Percentiles rank a stretch among this genome's conserved stretches.
phyloP scores from a whole-genome alignment of 2,329 filamentous ascomycete species.

The Emergomyces pasteurianus region DNA sequence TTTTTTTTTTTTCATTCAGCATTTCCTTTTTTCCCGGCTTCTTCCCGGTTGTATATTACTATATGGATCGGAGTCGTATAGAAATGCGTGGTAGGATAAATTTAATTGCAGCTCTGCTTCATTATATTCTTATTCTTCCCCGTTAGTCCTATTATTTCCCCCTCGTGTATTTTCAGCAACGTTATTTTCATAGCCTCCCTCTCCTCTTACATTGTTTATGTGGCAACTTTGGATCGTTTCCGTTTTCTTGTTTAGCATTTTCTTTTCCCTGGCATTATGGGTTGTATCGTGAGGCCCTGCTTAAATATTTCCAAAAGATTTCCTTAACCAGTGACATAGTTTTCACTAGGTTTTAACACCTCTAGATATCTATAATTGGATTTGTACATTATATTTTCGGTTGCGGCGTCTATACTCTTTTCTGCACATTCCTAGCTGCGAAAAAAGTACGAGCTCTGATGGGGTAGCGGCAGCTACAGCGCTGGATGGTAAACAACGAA shows the following conservation, averaged over 20 bases:
- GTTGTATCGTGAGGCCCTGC: no score
- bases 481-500: not conserved
- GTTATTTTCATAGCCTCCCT: conserved; percentile 1
- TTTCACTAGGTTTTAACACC: not conserved
- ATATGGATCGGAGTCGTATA: conserved; percentile 3
- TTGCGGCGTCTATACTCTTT: no score
- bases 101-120: conserved; percentile 1
- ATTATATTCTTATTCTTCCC: not conserved
- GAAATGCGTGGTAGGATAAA: not conserved
- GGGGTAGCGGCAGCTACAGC: not conserved
- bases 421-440: not conserved
- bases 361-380: not conserved
- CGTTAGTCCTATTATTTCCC: not conserved
- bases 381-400: not conserved
- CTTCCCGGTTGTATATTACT: conserved; percentile 9
- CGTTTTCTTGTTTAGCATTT: not conserved
- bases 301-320: not conserved
- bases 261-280: not conserved
- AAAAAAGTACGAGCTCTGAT: not conserved
- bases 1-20: no score
- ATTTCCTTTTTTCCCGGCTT: conserved; percentile 2
- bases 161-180: conserved; percentile 1
- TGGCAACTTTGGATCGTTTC: conserved; percentile 1
- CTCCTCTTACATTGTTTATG: conserved; percentile 9
- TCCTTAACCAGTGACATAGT: not conserved